A percentile compares a stretch with the other conserved stretches of the same genome.
Evolutionary conservation across 805 yeast genomes (phyloP).

Genomic region (Kockiozyma suomiensis): DNA sequence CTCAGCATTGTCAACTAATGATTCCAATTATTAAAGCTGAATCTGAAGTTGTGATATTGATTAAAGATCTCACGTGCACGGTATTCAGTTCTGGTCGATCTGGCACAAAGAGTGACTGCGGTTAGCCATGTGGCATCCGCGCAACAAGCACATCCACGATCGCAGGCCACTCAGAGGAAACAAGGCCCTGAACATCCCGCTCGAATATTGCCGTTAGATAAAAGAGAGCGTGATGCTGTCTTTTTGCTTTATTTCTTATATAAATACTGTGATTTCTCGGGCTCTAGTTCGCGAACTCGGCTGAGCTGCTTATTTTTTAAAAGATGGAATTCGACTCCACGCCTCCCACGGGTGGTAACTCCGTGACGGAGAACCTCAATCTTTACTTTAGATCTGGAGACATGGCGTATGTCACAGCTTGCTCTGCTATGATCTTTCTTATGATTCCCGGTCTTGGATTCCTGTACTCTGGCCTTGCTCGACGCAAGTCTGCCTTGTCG

Average conservation of each 20-base stretch:
- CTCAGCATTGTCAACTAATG: not conserved
- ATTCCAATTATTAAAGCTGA: no score
- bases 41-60: no score
- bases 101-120: not conserved
- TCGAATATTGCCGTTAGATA: not conserved
- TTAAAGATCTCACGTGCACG: not conserved
- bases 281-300: no score
- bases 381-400: conserved; percentile 50
- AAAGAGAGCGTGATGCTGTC: not conserved
- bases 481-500: conserved; percentile 92
- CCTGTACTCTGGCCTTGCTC: conserved; percentile 89
- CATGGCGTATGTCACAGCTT: conserved; percentile 43
- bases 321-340: conserved; percentile 1
- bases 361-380: conserved; percentile 71
- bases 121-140: not conserved
- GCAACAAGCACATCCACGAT: not conserved
- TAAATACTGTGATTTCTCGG: no score
- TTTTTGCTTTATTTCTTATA: not conserved
- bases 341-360: conserved; percentile 75
- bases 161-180: not conserved
- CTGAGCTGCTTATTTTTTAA: no score
- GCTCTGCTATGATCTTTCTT: conserved; percentile 63
- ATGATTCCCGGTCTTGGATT: conserved; percentile 98
- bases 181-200: not conserved
- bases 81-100: not conserved